Percentiles rank a stretch among this genome's conserved stretches.
Conservation (phyloP, 352 stramenopile genomes). For the Phytophthora tubulina region DNA sequence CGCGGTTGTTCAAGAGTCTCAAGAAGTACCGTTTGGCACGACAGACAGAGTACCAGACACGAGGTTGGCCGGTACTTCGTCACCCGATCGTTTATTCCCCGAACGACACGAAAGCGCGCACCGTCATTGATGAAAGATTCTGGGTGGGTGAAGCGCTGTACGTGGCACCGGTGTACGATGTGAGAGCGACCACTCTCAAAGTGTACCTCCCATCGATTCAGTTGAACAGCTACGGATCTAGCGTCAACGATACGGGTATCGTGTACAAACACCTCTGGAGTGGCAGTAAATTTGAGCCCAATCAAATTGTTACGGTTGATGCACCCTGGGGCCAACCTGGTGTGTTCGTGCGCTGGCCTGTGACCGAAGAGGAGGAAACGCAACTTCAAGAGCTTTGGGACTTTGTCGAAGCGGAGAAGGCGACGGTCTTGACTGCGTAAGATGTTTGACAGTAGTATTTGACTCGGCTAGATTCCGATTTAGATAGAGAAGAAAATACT, state of each 20-base stretch:
- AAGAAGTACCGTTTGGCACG: conserved; percentile 32
- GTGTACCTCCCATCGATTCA: conserved; percentile 36
- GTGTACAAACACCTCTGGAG: conserved; percentile 35
- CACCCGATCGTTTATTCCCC: conserved; percentile 36
- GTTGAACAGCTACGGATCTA: conserved; percentile 22
- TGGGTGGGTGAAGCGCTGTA: conserved; percentile 38
- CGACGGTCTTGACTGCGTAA: conserved; percentile 1
- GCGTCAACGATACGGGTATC: conserved; percentile 24
- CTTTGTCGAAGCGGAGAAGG: conserved; percentile 31
- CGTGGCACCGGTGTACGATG: conserved; percentile 38
- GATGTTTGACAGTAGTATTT: too few species aligned
- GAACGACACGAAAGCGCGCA: conserved; percentile 21
- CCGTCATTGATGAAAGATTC: conserved; percentile 35
- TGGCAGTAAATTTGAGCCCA: conserved; percentile 21
- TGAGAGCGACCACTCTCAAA: conserved; percentile 23
- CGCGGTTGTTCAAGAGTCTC: conserved; percentile 33
- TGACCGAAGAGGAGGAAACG: conserved; percentile 35
- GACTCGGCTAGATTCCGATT: too few species aligned
- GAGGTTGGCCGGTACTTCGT: conserved; percentile 33
- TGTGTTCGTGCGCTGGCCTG: conserved; percentile 39
- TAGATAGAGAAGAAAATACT: too few species aligned
- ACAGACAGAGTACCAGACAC: conserved; percentile 25
- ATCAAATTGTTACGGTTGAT: conserved; percentile 30
- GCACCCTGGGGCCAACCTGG: conserved; percentile 28
- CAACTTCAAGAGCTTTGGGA: conserved; percentile 31